These are phyloP conservation scores for Microthlaspi erraticum DNA, from an alignment of 345 rosid genomes.

Conservation along the genomic window DNA sequence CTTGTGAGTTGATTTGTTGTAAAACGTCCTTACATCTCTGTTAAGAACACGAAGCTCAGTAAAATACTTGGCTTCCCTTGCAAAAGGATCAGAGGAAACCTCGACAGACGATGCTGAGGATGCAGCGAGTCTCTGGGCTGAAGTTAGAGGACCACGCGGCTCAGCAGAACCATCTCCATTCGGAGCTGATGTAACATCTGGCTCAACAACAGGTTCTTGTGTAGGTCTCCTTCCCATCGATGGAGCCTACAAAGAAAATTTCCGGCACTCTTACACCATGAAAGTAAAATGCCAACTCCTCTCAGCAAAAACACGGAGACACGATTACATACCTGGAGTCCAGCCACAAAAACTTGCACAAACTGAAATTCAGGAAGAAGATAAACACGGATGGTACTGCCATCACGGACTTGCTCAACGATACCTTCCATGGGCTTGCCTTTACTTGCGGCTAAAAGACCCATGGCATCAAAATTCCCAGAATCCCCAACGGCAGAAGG, in stretches of 20 bases:
- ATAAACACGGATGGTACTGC: constrained; percentile 85
- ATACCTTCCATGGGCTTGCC: constrained; percentile 87
- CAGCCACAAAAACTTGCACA: constrained; percentile 96
- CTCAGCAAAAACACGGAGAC: constrained; percentile 2
- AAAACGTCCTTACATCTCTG: constrained; percentile 71
- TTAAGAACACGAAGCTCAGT: constrained; percentile 84
- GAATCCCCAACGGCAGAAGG: constrained; percentile 95
- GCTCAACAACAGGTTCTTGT: constrained; percentile 54
- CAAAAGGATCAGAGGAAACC: constrained; percentile 86
- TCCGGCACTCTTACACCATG: constrained; percentile 13
- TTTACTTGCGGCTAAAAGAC: constrained; percentile 75
- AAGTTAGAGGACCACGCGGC: constrained; percentile 69
- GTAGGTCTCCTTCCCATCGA: constrained; percentile 78
- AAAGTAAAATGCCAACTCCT: constrained; percentile 10
- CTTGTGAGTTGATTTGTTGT: constrained; percentile 17
- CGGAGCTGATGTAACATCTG: constrained; percentile 51
- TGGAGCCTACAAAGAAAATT: constrained; percentile 64
- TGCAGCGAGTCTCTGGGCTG: constrained; percentile 92
- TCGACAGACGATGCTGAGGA: constrained; percentile 62
- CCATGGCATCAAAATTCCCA: constrained; percentile 82
- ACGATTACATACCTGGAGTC: constrained; percentile 72
- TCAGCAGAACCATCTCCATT: constrained; percentile 75
- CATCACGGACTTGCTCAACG: constrained; percentile 98
- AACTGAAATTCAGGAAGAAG: constrained; percentile 97
- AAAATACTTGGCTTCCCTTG: constrained; percentile 82